Percentiles rank a stretch among this genome's conserved stretches.
phyloP scores from a whole-genome alignment of 2,329 filamentous ascomycete species.

The Aspergillus arachidicola region DNA sequence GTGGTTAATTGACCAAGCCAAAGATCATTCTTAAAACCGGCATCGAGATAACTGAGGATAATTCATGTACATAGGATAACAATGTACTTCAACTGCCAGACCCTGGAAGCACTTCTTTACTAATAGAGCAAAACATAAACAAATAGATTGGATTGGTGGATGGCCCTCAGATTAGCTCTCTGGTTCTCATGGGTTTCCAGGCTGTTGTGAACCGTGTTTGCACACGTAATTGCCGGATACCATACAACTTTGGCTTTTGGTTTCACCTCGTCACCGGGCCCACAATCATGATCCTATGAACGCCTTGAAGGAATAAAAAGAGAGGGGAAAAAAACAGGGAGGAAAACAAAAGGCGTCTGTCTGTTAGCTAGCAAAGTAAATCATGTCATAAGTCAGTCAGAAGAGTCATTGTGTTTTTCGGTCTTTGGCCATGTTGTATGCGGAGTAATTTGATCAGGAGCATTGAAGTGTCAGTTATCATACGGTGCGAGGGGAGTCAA shows the following conservation, averaged over 20 bases:
- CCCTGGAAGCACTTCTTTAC: background rate
- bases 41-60: background rate
- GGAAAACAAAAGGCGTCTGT: constrained; percentile 15
- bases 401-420: background rate
- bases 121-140: background rate
- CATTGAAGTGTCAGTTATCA: background rate
- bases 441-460: background rate
- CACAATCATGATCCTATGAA: background rate
- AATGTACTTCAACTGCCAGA: background rate
- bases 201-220: constrained; percentile 20
- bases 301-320: background rate
- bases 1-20: background rate
- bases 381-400: background rate
- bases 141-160: background rate
- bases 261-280: constrained; percentile 43
- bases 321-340: background rate
- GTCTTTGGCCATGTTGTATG: background rate
- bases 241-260: constrained; percentile 51
- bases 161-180: constrained; percentile 51
- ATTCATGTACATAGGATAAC: background rate
- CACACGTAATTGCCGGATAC: constrained; percentile 38
- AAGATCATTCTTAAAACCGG: background rate
- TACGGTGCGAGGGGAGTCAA: background rate
- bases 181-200: constrained; percentile 48
- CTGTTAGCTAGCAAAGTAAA: constrained; percentile 26